Evolutionary conservation across 345 rosid species (phyloP), one percentile per base, ranked within the genome.

Genomic region (Erucastrum elatum): DNA sequence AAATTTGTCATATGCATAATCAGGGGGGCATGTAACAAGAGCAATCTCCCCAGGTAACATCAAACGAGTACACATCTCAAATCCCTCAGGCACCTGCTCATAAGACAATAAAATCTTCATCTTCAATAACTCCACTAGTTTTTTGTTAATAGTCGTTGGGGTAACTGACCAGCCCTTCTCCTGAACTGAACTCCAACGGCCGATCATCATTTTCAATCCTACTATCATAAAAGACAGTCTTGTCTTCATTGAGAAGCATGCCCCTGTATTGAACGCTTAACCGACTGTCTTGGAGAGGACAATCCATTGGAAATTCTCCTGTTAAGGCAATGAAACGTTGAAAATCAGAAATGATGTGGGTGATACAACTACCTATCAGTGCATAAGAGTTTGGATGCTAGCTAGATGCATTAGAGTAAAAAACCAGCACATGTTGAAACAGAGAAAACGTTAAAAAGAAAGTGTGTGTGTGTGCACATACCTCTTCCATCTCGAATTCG

Each of bases 291-390:
- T 93, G 91, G 74, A 95, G 99, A 26, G 99, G 98, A 72, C 96
- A 91, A 84, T 93, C 98, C 97, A 95, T 95, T 3, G 99, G 99
- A 88, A 95, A 95, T 63, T 95, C 99, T 68, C 99, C 99, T 95
- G n/a, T n/a, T n/a, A n/a, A n/a, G n/a, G n/a, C n/a, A n/a, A n/a
- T n/a, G n/a, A n/a, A n/a, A n/a, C n/a, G n/a, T n/a, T n/a, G n/a
- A n/a, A n/a, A n/a, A 77, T 81, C 73, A 76, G 77, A 76, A 21
- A 21, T 21, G 21, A 21, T 21, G 21, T 21, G 21, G 21, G 21
- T 21, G 21, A 21, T 21, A n/a, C n/a, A n/a, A n/a, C n/a, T n/a
- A n/a, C n/a, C n/a, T n/a, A 21, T 21, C 21, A 21, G 21, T 21
- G 21, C 0, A 21, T 21, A 21, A 21, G 21, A 21, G 21, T 21